phyloP scores from a whole-genome alignment of 768 basidiomycete genomes.

The Hygrocybe punicea region DNA sequence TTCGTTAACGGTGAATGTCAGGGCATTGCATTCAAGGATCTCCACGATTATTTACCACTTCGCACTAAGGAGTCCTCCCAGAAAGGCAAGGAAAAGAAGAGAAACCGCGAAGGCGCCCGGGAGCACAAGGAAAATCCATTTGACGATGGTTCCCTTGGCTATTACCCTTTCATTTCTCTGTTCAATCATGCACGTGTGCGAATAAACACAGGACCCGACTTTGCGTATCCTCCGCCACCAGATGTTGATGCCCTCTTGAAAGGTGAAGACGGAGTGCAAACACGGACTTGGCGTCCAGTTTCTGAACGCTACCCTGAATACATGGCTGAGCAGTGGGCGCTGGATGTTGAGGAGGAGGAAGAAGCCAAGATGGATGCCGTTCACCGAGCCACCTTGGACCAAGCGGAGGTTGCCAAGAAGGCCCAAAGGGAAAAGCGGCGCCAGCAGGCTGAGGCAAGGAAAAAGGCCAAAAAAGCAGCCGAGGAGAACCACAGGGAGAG shows the following conservation, averaged over 20 bases:
- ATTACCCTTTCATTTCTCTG: conserved; percentile 91
- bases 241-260: conserved; percentile 69
- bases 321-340: conserved; percentile 73
- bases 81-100: conserved; percentile 64
- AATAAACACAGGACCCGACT: conserved; percentile 88
- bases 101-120: conserved; percentile 58
- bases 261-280: conserved; percentile 26
- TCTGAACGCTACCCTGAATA: conserved; percentile 84
- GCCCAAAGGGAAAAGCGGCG: conserved; percentile 48
- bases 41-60: conserved; percentile 88
- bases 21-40: conserved; percentile 77
- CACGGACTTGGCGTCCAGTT: conserved; percentile 71
- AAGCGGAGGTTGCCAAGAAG: conserved; percentile 48
- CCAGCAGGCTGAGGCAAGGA: conserved; percentile 51
- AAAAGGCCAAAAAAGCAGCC: conserved; percentile 43
- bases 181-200: conserved; percentile 85
- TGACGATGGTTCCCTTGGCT: conserved; percentile 93
- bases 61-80: conserved; percentile 56
- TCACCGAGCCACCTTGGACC: conserved; percentile 38
- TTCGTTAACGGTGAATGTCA: conserved; percentile 89
- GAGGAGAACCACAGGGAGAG: conserved; percentile 18
- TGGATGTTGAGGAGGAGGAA: conserved; percentile 76
- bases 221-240: conserved; percentile 72
- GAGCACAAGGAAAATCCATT: conserved; percentile 80
- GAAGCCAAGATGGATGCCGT: conserved; percentile 51